These are phyloP conservation scores for Rhynchospora tenuis DNA, from an alignment of 176 grass and related monocot species.

Conservation along the genomic window DNA sequence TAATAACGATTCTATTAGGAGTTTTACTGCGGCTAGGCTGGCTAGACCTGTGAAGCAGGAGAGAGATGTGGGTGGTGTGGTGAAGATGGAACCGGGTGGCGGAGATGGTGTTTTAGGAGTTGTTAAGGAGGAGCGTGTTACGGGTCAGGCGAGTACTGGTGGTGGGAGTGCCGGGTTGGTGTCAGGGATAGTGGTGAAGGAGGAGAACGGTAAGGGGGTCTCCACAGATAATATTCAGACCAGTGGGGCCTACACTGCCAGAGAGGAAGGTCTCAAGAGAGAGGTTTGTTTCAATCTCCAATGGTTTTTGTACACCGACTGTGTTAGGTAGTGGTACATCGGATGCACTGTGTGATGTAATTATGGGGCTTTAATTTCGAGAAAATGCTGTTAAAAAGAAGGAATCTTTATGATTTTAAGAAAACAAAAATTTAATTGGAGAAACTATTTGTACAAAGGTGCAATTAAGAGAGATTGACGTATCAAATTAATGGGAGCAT, in stretches of 20 bases:
- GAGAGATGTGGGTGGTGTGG: slow-evolving; percentile 20
- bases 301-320: not conserved
- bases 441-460: not conserved
- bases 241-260: slow-evolving; percentile 82
- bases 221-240: slow-evolving; percentile 97
- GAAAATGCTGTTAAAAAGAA: too few relatives aligned
- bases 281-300: slow-evolving; percentile 40
- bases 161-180: slow-evolving; percentile 10
- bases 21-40: slow-evolving; percentile 40
- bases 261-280: slow-evolving; percentile 89
- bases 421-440: not conserved
- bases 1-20: slow-evolving; percentile 38
- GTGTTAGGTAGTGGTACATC: not conserved
- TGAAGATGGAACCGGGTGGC: slow-evolving; percentile 18
- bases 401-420: too few relatives aligned
- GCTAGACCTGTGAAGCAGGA: slow-evolving; percentile 38
- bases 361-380: not conserved
- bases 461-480: not conserved
- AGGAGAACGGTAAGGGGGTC: slow-evolving; percentile 55
- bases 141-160: slow-evolving; percentile 13
- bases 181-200: slow-evolving; percentile 37
- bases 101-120: slow-evolving; percentile 8
- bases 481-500: not conserved
- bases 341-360: not conserved
- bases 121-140: slow-evolving; percentile 32